These are phyloP conservation scores for Pseudovirgaria hyperparasitica DNA, from an alignment of 2,329 filamentous ascomycete species.

Conservation along the genomic window DNA sequence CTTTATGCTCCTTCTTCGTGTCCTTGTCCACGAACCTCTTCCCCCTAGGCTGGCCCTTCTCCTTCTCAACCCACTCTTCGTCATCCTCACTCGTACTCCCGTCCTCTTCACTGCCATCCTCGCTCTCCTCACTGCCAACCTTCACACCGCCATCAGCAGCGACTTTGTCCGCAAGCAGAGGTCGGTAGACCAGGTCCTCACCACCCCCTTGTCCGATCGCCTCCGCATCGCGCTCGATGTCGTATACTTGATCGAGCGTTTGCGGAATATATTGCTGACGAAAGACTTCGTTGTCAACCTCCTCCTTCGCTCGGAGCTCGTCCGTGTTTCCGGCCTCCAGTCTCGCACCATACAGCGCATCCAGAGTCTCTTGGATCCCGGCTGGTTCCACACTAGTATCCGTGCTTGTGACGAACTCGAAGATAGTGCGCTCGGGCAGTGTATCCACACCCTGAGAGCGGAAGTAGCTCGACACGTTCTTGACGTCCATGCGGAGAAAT, in stretches of 20 bases:
- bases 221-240: conserved; percentile 81
- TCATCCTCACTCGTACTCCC: conserved; percentile 31
- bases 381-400: conserved; percentile 49
- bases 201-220: conserved; percentile 62
- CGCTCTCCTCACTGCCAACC: conserved; percentile 29
- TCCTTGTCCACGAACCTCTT: conserved; percentile 77
- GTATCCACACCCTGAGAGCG: conserved; percentile 70
- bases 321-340: conserved; percentile 34
- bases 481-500: conserved; percentile 96
- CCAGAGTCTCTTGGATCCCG: conserved; percentile 48
- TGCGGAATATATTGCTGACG: conserved; percentile 94
- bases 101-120: conserved; percentile 29
- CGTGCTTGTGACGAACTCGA: conserved; percentile 63
- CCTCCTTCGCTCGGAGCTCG: conserved; percentile 42
- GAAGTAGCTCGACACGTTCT: conserved; percentile 94
- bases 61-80: conserved; percentile 20
- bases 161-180: conserved; percentile 63
- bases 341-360: conserved; percentile 52
- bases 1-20: conserved; percentile 77
- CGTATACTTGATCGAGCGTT: conserved; percentile 90
- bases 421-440: conserved; percentile 66
- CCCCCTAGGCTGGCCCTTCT: conserved; percentile 13
- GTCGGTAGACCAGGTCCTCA: conserved; percentile 70
- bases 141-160: conserved; percentile 17
- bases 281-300: conserved; percentile 85